Conservation (phyloP, 306 rosid genomes). For the Corylus americana region DNA sequence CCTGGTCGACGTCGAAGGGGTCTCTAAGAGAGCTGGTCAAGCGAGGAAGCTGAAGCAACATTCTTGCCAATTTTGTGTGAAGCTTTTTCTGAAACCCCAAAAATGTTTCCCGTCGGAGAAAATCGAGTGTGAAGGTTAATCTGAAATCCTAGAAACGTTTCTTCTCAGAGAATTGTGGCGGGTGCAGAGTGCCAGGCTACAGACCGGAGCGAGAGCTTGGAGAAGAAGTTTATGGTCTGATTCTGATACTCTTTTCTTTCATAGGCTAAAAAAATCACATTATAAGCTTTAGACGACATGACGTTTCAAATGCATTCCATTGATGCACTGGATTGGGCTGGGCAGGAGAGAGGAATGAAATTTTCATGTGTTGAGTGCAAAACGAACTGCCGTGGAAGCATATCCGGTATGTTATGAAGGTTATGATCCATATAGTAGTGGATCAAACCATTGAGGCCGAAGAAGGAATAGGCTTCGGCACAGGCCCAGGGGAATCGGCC, state of each 20-base stretch:
- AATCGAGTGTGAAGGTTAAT: not conserved
- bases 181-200: not conserved
- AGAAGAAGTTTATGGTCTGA: not conserved
- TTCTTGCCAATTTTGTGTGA: slow-evolving; percentile 7
- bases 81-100: not conserved
- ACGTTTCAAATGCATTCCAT: not conserved
- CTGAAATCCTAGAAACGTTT: not conserved
- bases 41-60: slow-evolving; percentile 58
- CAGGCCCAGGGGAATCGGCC: too few species aligned
- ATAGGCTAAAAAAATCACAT: not conserved
- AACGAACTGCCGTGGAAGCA: too few species aligned
- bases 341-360: too few species aligned
- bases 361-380: too few species aligned
- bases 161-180: not conserved
- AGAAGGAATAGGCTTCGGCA: too few species aligned
- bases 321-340: too few species aligned
- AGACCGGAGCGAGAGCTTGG: not conserved
- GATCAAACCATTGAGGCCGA: too few species aligned
- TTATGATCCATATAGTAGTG: too few species aligned
- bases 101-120: not conserved
- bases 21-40: slow-evolving; percentile 48
- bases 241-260: not conserved
- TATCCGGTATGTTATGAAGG: too few species aligned
- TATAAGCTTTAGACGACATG: not conserved
- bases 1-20: slow-evolving; percentile 55